Evolutionary conservation across 108 stramenopile genomes (phyloP), one percentile per base, ranked within the genome.

Genomic region (Conticribra guillardii): DNA sequence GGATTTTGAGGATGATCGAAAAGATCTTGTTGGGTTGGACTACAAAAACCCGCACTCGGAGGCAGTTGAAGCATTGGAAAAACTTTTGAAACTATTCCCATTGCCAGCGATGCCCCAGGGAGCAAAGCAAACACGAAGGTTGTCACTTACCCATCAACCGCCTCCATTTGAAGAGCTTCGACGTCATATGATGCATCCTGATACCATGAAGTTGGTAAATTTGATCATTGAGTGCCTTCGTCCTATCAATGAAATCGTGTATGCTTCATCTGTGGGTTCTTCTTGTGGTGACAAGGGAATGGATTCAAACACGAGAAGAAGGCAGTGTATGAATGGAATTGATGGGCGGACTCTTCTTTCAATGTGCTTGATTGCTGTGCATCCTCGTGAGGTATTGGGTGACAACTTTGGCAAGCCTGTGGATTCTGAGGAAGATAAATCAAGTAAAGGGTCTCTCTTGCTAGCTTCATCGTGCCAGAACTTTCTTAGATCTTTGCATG

Each of bases 321-420:
- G n/a, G n/a, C n/a, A n/a, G n/a, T n/a, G n/a, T n/a, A n/a, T n/a
- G n/a, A n/a, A n/a, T n/a, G n/a, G n/a, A n/a, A 24, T 69, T 23
- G 75, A 76, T 50, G 54, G 67, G 3, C 64, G 77, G 32, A 60
- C 71, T 37, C 64, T 79, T 16, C 19, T 79, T 0, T 56, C 72
- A 2, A 15, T 73, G 7, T 54, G 47, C 15, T 66, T 79, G 47
- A 79, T 79, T 61, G 71, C 77, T 31, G 16, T 60, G 4, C 49
- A 68, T 54, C 77, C 77, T 14, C 22, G 27, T 17, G 77, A 79
- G 22, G 77, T 79, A 22, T 45, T 79, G 32, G 77, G 72, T 37
- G 58, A 68, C 9, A 66, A 73, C 58, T 51, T 29, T 18, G 46
- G 37, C 18, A 37, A 32, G 30, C 28, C 50, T 58, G 21, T 28